A percentile compares a stretch with the other conserved stretches of the same genome.
phyloP scores from a whole-genome alignment of 805 yeast genomes.

The Sungouiozyma ichnusensis region DNA sequence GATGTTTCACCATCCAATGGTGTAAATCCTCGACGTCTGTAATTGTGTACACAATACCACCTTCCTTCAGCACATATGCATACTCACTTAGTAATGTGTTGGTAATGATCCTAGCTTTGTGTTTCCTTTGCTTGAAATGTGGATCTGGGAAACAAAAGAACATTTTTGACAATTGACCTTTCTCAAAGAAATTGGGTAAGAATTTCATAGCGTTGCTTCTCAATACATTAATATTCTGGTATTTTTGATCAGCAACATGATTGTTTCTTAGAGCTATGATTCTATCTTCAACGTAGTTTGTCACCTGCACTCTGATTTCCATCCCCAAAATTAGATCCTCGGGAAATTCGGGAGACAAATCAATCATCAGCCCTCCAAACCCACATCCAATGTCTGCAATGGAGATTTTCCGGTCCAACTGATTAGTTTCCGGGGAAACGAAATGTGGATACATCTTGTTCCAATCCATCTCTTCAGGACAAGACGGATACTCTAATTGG shows the following conservation, averaged over 20 bases:
- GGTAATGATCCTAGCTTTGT: conserved; percentile 92
- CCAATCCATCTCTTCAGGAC: conserved; percentile 89
- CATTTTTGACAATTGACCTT: conserved; percentile 77
- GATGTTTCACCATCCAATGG: conserved; percentile 90
- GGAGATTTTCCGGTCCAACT: conserved; percentile 49
- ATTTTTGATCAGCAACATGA: conserved; percentile 29
- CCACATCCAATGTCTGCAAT: conserved; percentile 98
- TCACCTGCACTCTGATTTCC: conserved; percentile 97
- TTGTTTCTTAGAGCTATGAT: conserved; percentile 71
- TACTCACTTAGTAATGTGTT: conserved; percentile 82
- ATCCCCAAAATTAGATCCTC: conserved; percentile 74
- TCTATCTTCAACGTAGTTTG: conserved; percentile 92
- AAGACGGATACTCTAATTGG: conserved; percentile 72
- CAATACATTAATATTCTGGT: conserved; percentile 79
- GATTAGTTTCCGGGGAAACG: conserved; percentile 32
- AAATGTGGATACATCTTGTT: conserved; percentile 56
- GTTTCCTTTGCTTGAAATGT: conserved; percentile 93
- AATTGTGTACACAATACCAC: conserved; percentile 85
- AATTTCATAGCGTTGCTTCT: conserved; percentile 98
- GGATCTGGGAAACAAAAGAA: conserved; percentile 99
- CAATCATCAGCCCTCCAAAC: conserved; percentile 81
- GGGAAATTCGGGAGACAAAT: conserved; percentile 69
- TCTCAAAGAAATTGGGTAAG: conserved; percentile 81
- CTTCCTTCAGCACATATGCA: conserved; percentile 78
- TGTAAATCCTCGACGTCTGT: conserved; percentile 93